Evolutionary conservation across 257 asterid species (phyloP).

Genomic region (Scutellaria baicalensis): DNA sequence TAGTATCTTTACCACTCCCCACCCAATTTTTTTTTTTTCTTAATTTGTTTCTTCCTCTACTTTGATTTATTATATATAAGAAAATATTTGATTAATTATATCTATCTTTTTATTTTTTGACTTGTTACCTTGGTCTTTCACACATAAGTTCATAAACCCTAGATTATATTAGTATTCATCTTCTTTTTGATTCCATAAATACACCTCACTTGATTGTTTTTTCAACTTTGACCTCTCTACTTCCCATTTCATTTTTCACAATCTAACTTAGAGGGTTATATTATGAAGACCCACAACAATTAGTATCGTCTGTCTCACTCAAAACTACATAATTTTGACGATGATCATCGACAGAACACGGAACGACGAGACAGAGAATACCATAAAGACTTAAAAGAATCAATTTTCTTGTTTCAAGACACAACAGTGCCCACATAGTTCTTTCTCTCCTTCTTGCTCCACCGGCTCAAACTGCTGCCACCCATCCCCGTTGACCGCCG

Average conservation of each 20-base stretch:
- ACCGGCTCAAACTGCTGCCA: slow-evolving; percentile 49
- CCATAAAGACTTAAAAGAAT: neutral
- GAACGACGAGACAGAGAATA: too few species aligned
- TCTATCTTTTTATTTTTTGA: neutral
- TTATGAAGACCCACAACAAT: too few species aligned
- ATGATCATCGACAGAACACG: too few species aligned
- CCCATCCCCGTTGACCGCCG: slow-evolving; percentile 28
- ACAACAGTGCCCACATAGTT: slow-evolving; percentile 49
- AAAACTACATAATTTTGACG: too few species aligned
- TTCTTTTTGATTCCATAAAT: neutral
- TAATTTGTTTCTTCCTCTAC: neutral
- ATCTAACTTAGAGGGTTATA: too few species aligned
- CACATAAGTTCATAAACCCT: neutral
- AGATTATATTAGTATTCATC: neutral
- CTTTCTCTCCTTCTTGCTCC: slow-evolving; percentile 47
- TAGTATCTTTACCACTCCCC: neutral
- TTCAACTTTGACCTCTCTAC: too few species aligned
- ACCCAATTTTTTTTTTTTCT: neutral
- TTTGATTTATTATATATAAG: neutral
- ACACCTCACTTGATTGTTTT: neutral
- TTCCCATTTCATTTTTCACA: too few species aligned
- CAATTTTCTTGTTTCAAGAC: slow-evolving; percentile 27
- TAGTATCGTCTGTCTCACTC: too few species aligned
- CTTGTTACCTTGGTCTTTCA: neutral
- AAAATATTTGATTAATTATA: too few species aligned